phyloP scores from a whole-genome alignment of 768 basidiomycete species.

The Russula abietina region DNA sequence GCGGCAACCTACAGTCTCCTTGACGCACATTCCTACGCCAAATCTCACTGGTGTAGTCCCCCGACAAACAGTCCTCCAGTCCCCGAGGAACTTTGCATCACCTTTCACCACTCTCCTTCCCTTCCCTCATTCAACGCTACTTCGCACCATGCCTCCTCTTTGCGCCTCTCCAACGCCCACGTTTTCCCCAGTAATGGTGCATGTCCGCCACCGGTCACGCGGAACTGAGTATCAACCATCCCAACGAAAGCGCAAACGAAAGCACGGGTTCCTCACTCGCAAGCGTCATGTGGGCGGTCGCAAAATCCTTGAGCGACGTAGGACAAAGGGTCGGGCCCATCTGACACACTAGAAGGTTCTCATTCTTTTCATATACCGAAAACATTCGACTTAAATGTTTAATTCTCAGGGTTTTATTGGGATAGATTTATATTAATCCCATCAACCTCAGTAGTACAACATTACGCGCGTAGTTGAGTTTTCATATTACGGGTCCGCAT shows the following conservation, averaged over 20 bases:
- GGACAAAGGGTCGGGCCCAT: conserved; percentile 70
- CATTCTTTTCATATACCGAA: not conserved
- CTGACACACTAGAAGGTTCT: conserved; percentile 57
- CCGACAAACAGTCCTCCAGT: not conserved
- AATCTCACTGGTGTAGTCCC: not conserved
- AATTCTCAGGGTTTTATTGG: not conserved
- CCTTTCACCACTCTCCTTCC: conserved; percentile 10
- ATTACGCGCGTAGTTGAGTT: not conserved
- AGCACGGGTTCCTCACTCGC: conserved; percentile 83
- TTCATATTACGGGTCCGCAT: not conserved
- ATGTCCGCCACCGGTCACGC: conserved; percentile 58
- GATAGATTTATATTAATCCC: not conserved
- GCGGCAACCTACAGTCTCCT: not conserved
- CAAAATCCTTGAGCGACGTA: conserved; percentile 63
- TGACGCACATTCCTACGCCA: not conserved
- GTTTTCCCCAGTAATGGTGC: conserved; percentile 31
- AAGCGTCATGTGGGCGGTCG: conserved; percentile 63
- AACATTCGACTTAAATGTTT: not conserved
- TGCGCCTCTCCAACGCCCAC: not conserved
- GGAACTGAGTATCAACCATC: conserved; percentile 98
- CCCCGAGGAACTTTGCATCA: not conserved
- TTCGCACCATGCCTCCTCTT: not conserved
- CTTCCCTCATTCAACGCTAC: conserved; percentile 9
- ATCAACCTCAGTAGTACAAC: not conserved
- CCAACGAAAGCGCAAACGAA: conserved; percentile 86